phyloP scores from a whole-genome alignment of 768 basidiomycete species.

The Kwoniella pini region DNA sequence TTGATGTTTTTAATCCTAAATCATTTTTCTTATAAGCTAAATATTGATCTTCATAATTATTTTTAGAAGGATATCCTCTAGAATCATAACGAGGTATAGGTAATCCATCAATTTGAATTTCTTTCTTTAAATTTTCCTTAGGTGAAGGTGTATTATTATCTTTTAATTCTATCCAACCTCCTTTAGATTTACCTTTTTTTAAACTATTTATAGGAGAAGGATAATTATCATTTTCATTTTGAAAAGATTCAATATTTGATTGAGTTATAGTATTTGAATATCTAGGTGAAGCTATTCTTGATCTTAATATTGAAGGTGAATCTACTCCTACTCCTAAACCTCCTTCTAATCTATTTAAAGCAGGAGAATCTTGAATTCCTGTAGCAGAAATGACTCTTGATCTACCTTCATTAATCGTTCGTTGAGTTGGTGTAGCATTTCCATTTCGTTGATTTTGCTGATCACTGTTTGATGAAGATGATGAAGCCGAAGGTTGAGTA shows the following conservation, averaged over 20 bases:
- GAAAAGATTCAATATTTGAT: constrained; percentile 13
- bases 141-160: constrained; percentile 9
- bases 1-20: constrained; percentile 12
- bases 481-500: constrained; percentile 7
- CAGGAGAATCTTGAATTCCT: constrained; percentile 4
- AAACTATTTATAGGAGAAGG: constrained; percentile 13
- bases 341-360: background rate
- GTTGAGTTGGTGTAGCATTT: constrained; percentile 13
- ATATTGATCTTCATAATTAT: constrained; percentile 10
- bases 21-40: background rate
- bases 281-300: constrained; percentile 12
- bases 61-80: constrained; percentile 38
- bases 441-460: background rate
- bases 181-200: constrained; percentile 8
- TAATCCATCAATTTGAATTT: background rate
- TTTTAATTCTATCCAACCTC: constrained; percentile 21
- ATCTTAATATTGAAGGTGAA: constrained; percentile 19
- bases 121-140: background rate
- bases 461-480: constrained; percentile 4
- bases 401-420: constrained; percentile 5
- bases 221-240: constrained; percentile 6
- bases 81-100: constrained; percentile 36
- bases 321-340: constrained; percentile 3
- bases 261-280: constrained; percentile 12
- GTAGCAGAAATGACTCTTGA: constrained; percentile 15